These are phyloP conservation scores for Anthracocystis setariae DNA, from an alignment of 1,284 basidiomycete genomes.

Conservation along the genomic window DNA sequence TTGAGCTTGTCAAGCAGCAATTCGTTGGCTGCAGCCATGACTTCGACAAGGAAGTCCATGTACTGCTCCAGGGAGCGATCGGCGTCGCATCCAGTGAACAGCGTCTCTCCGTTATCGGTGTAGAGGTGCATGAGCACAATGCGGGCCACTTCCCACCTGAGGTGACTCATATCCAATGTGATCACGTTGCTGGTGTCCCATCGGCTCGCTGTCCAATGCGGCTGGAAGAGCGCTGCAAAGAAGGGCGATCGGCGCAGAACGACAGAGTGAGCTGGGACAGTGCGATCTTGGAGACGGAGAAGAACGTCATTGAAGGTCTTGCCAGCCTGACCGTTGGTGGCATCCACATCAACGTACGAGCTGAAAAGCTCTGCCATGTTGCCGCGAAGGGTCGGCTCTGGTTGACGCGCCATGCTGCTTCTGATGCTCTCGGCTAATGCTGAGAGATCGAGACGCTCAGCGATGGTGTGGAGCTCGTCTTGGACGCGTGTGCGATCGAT, in stretches of 20 bases:
- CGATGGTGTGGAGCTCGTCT: slow-evolving; percentile 72
- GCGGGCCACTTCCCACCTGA: slow-evolving; percentile 79
- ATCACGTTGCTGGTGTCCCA: slow-evolving; percentile 73
- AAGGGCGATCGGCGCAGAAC: slow-evolving; percentile 85
- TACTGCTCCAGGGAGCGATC: slow-evolving; percentile 77
- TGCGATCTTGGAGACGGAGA: slow-evolving; percentile 78
- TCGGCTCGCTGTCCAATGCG: slow-evolving; percentile 80
- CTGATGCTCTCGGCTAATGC: slow-evolving; percentile 69
- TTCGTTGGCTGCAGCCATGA: slow-evolving; percentile 88
- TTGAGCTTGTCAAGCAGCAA: slow-evolving; percentile 85
- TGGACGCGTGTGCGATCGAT: slow-evolving; percentile 74
- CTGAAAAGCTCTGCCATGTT: slow-evolving; percentile 72
- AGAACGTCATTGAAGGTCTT: slow-evolving; percentile 75
- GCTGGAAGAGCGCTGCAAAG: slow-evolving; percentile 85
- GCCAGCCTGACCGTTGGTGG: slow-evolving; percentile 3
- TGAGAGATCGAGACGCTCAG: slow-evolving; percentile 71
- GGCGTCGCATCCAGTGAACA: slow-evolving; percentile 72
- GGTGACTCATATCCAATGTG: slow-evolving; percentile 77
- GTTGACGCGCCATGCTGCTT: slow-evolving; percentile 66
- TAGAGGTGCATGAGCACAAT: slow-evolving; percentile 84
- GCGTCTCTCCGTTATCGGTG: slow-evolving; percentile 77
- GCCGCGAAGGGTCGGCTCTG: slow-evolving; percentile 70
- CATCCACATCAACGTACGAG: slow-evolving; percentile 32
- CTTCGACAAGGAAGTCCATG: slow-evolving; percentile 86
- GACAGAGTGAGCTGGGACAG: slow-evolving; percentile 78